These are phyloP conservation scores for Hypoxylon subgilvum DNA, from an alignment of 495 filamentous ascomycete species.

Conservation along the genomic window DNA sequence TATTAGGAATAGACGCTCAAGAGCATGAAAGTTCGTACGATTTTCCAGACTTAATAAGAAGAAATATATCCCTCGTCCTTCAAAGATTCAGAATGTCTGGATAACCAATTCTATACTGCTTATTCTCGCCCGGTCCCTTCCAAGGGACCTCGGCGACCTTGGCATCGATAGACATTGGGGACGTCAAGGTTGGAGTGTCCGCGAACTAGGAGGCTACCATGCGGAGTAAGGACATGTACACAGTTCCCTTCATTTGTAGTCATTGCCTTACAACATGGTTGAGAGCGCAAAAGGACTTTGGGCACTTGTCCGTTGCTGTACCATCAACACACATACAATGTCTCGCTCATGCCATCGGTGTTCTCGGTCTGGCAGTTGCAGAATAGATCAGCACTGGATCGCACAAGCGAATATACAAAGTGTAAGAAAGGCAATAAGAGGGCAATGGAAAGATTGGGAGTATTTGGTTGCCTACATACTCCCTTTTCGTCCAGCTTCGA, in stretches of 20 bases:
- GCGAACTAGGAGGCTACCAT: neutral
- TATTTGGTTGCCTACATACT: conserved; percentile 4
- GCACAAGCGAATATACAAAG: neutral
- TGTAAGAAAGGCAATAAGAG: conserved; percentile 17
- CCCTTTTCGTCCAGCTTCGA: neutral
- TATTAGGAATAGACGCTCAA: too few relatives aligned
- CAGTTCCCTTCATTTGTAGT: neutral
- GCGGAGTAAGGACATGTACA: neutral
- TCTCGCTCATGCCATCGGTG: neutral
- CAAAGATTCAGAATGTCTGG: too few relatives aligned
- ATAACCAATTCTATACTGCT: too few relatives aligned
- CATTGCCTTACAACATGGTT: too few relatives aligned
- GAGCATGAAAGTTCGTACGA: too few relatives aligned
- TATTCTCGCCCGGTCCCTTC: too few relatives aligned
- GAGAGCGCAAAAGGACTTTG: too few relatives aligned
- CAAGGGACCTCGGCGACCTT: conserved; percentile 5
- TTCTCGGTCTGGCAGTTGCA: neutral
- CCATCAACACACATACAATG: neutral
- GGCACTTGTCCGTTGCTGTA: neutral
- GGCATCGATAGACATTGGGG: too few relatives aligned
- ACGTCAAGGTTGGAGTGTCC: neutral
- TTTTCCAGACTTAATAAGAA: too few relatives aligned
- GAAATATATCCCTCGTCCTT: too few relatives aligned
- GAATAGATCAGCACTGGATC: neutral
- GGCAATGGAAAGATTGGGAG: neutral